Evolutionary conservation across 164 flowering plant genomes (phyloP), one percentile per base, ranked within the genome.

Genomic region (Tetracentron sinense): DNA sequence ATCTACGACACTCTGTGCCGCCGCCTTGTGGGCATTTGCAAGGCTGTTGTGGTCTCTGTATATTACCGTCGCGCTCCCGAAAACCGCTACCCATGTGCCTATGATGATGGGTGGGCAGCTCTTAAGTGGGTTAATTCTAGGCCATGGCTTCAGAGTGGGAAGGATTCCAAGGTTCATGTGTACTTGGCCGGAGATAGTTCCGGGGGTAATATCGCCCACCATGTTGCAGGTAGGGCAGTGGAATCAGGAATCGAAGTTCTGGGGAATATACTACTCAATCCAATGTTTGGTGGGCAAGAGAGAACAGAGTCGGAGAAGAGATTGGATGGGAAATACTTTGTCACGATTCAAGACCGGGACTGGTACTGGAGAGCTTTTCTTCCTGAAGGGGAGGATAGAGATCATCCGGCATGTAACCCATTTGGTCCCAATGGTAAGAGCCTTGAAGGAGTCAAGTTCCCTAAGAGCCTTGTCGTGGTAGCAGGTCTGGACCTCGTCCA

Each of bases 61-160:
- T 78, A 87, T 60, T 89, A 89, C 51, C 70, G 96, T 21, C 85
- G 96, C 25, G 82, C 96, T 0, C 93, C 96, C 2, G 96, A 89
- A 59, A 73, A 85, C 58, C 75, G 77, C 0, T 85, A 79, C 53
- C 96, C 96, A n/a, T n/a, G n/a, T n/a, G n/a, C n/a, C n/a, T n/a
- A n/a, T n/a, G n/a, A n/a, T n/a, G n/a, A n/a, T n/a, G 93, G 96
- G 6, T 89, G 92, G 91, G 58, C 88, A 1, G 87, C 87, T 10
- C 82, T 89, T 16, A 54, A 84, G 28, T 89, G 93, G 96, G 91
- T 80, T 15, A 79, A 65, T 58, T 78, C 88, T 2, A 74, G 84
- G n/a, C n/a, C n/a, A n/a, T n/a, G n/a, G n/a, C n/a, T n/a, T n/a
- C n/a, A n/a, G n/a, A n/a, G n/a, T n/a, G 66, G 69, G 58, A 75